These are phyloP conservation scores for Knoxdaviesia capensis DNA, from an alignment of 2,329 filamentous ascomycete species.

Conservation along the genomic window DNA sequence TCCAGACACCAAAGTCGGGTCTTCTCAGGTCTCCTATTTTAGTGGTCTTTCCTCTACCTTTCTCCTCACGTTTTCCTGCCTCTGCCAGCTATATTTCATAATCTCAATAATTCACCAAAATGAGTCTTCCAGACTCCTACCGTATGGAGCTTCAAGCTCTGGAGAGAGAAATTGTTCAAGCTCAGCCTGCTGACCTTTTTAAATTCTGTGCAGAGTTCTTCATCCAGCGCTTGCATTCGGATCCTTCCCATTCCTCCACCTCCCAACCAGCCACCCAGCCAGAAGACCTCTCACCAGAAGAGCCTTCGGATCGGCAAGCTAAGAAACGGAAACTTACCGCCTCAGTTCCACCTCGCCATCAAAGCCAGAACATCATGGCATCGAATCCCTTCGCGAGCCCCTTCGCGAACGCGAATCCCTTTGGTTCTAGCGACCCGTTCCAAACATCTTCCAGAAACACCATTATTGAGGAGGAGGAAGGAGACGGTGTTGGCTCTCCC, in stretches of 20 bases:
- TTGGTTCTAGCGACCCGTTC: constrained; percentile 32
- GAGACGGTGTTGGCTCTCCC: constrained; percentile 57
- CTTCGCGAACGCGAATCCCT: constrained; percentile 52
- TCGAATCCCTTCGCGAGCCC: constrained; percentile 62
- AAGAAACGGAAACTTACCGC: background rate
- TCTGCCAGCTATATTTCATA: background rate
- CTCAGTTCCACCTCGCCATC: background rate
- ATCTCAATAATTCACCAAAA: constrained; percentile 5
- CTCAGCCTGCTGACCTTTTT: constrained; percentile 40
- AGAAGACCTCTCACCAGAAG: background rate
- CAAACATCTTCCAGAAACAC: constrained; percentile 14
- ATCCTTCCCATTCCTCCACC: background rate
- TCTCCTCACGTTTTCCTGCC: background rate
- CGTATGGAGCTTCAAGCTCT: constrained; percentile 42
- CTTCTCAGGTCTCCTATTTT: background rate
- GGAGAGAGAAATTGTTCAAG: constrained; percentile 36
- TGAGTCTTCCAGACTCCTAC: constrained; percentile 33
- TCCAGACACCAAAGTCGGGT: background rate
- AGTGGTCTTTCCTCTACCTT: no score
- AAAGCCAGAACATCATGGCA: constrained; percentile 21
- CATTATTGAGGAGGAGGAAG: constrained; percentile 63
- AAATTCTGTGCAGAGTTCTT: constrained; percentile 56
- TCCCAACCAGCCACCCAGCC: background rate
- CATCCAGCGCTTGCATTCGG: constrained; percentile 2
- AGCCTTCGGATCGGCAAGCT: background rate